Conservation (phyloP, 805 yeast genomes). For the Barnettozyma siamensis region DNA sequence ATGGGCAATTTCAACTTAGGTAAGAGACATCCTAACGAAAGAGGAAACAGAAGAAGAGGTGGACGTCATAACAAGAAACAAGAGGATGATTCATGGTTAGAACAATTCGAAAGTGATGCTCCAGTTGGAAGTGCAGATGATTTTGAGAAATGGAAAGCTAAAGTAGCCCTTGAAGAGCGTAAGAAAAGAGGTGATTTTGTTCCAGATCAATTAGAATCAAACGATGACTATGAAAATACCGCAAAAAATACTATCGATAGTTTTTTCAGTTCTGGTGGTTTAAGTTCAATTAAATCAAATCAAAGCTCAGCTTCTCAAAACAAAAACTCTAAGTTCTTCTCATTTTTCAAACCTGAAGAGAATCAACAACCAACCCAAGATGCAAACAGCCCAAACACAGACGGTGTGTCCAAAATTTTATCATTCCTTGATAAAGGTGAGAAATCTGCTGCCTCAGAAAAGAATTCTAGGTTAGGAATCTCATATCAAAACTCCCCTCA, state of each 20-base stretch:
- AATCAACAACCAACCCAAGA: conserved; percentile 3
- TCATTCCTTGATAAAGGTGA: conserved; percentile 23
- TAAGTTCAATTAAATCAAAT: conserved; percentile 9
- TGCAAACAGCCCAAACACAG: conserved; percentile 1
- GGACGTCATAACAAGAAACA: conserved; percentile 13
- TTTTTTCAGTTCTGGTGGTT: conserved; percentile 16
- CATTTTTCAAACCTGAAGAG: conserved; percentile 23
- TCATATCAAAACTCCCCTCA: conserved; percentile 9
- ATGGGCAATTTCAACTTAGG: conserved; percentile 27
- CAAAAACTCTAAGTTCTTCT: conserved; percentile 25
- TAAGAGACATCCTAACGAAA: conserved; percentile 8
- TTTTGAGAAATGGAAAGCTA: conserved; percentile 36
- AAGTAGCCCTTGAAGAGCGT: conserved; percentile 32
- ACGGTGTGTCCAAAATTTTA: conserved; percentile 23
- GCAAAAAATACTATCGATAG: conserved; percentile 22
- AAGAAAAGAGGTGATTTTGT: conserved; percentile 27
- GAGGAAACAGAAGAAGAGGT: conserved; percentile 10
- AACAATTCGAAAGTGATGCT: conserved; percentile 17
- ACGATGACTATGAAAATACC: conserved; percentile 3
- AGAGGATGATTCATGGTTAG: conserved; percentile 20
- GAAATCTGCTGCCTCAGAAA: conserved; percentile 8
- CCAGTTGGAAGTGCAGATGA: conserved; percentile 27
- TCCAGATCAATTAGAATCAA: conserved; percentile 5
- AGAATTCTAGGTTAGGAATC: not conserved
- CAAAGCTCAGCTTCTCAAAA: conserved; percentile 9